phyloP scores from a whole-genome alignment of 1,284 basidiomycete genomes.

The Cutaneotrichosporon sp. region DNA sequence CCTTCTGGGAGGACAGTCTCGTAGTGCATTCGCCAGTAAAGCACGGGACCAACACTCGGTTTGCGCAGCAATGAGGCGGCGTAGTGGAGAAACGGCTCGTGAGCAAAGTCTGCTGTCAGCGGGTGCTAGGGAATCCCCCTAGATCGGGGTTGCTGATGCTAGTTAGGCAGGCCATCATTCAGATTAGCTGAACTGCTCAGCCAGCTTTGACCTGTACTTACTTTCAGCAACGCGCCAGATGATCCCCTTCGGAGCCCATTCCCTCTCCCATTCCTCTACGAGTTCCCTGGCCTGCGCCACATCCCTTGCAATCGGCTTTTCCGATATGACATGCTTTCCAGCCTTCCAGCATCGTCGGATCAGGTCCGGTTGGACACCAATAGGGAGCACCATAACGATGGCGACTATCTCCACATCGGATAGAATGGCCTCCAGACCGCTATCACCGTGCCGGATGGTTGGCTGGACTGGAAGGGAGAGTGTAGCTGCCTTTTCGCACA shows the following conservation, averaged over 20 bases:
- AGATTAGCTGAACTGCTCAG: no score
- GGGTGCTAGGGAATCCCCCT: no score
- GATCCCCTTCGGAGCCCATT: conserved; percentile 63
- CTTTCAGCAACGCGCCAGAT: conserved; percentile 81
- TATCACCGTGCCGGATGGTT: conserved; percentile 56
- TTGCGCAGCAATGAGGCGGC: conserved; percentile 58
- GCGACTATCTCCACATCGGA: conserved; percentile 61
- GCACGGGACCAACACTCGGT: conserved; percentile 55
- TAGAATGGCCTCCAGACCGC: conserved; percentile 60
- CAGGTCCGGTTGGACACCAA: conserved; percentile 64
- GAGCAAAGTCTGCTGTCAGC: conserved; percentile 57
- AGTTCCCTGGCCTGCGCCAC: conserved; percentile 61
- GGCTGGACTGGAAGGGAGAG: conserved; percentile 28
- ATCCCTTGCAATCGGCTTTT: conserved; percentile 73
- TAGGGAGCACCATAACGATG: conserved; percentile 72
- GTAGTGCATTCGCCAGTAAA: conserved; percentile 49
- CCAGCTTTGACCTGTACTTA: no score
- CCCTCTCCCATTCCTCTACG: conserved; percentile 61
- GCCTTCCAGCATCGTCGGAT: conserved; percentile 56
- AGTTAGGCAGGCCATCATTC: no score
- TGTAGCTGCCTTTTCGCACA: conserved; percentile 49
- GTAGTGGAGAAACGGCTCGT: conserved; percentile 58
- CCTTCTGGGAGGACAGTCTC: conserved; percentile 59
- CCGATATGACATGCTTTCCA: conserved; percentile 75
- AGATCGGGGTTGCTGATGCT: no score